Conservation (phyloP, 768 basidiomycete species). For the Pulveroboletus sp. region DNA sequence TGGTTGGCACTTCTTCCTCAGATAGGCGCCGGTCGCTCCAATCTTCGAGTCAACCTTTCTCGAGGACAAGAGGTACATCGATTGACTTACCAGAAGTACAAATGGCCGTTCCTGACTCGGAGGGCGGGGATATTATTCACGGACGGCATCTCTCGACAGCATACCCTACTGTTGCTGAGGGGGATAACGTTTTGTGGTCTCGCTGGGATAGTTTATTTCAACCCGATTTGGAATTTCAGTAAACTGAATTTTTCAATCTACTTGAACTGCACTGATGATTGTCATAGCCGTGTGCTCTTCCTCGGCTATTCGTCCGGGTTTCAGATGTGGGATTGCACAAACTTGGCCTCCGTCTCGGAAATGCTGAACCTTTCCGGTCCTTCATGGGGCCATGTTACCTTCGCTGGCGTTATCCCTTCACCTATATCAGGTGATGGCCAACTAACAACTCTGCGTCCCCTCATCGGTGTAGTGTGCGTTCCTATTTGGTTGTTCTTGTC, state of each 20-base stretch:
- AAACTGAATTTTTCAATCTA: not conserved
- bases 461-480: constrained; percentile 36
- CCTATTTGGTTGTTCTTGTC: not conserved
- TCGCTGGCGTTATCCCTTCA: constrained; percentile 42
- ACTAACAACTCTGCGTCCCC: constrained; percentile 30
- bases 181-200: constrained; percentile 32
- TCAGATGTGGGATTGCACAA: constrained; percentile 61
- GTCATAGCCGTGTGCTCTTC: constrained; percentile 43
- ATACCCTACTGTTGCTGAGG: constrained; percentile 31
- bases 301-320: constrained; percentile 51
- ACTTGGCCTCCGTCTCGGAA: constrained; percentile 48
- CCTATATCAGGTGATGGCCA: constrained; percentile 26
- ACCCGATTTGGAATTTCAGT: constrained; percentile 17
- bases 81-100: constrained; percentile 16
- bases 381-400: constrained; percentile 34
- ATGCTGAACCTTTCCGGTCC: constrained; percentile 46
- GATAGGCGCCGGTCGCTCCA: constrained; percentile 10
- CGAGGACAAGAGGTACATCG: constrained; percentile 2
- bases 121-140: constrained; percentile 21
- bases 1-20: constrained; percentile 4
- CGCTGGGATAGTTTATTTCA: constrained; percentile 30
- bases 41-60: constrained; percentile 9
- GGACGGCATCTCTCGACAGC: constrained; percentile 17
- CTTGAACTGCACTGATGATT: constrained; percentile 5
- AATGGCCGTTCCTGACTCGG: constrained; percentile 12